phyloP scores from a whole-genome alignment of 2,329 filamentous ascomycete genomes.

The Exophiala xenobiotica region DNA sequence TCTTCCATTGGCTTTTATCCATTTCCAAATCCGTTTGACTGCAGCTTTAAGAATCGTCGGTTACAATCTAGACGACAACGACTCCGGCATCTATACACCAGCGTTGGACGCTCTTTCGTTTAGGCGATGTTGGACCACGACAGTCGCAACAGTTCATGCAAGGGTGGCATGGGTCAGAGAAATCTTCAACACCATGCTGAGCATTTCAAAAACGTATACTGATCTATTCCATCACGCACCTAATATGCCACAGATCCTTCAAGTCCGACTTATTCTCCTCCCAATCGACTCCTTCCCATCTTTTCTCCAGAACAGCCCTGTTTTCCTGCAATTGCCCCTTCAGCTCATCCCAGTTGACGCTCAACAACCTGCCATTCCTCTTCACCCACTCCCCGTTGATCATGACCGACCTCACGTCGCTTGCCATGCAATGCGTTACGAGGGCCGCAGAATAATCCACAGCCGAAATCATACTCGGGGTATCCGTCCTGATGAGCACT shows the following conservation, averaged over 20 bases:
- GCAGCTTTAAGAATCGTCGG: too few species aligned
- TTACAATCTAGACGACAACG: too few species aligned
- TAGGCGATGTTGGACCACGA: too few species aligned
- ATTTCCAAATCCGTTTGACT: too few species aligned
- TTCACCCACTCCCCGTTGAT: slow-evolving; percentile 47
- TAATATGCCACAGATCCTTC: slow-evolving; percentile 4
- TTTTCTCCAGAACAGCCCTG: slow-evolving; percentile 15
- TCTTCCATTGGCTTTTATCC: too few species aligned
- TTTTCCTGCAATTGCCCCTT: slow-evolving; percentile 1
- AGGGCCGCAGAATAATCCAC: slow-evolving; percentile 45
- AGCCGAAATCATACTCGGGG: slow-evolving; percentile 43
- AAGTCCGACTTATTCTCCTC: slow-evolving; percentile 7
- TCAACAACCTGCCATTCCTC: slow-evolving; percentile 24
- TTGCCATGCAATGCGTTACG: slow-evolving; percentile 41
- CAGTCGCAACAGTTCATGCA: too few species aligned
- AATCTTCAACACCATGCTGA: too few species aligned
- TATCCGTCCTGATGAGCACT: slow-evolving; percentile 35
- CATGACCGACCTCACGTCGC: slow-evolving; percentile 46
- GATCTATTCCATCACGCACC: slow-evolving; percentile 1
- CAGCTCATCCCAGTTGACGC: slow-evolving; percentile 14
- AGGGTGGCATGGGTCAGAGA: too few species aligned
- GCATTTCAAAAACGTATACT: background rate
- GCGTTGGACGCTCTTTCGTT: too few species aligned
- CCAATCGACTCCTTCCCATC: slow-evolving; percentile 8
- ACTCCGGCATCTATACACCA: too few species aligned